Conservation (phyloP, 2,329 filamentous ascomycete species). For the Ustilaginoidea virens region DNA sequence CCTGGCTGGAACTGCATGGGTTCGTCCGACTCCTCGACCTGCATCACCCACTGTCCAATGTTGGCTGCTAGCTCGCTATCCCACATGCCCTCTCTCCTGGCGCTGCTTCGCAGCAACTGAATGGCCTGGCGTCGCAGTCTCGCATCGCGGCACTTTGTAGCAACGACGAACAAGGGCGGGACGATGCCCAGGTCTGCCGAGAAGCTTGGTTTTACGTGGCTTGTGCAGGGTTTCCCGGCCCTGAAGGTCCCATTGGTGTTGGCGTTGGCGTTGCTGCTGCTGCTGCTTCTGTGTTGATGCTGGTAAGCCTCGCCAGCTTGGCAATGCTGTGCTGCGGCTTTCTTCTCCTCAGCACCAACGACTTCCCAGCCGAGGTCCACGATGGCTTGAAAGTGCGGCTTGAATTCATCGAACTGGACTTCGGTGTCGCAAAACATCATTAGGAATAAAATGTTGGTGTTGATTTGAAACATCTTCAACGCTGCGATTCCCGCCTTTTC, state of each 20-base stretch:
- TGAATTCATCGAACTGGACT: slow-evolving; percentile 40
- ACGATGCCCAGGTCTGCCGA: slow-evolving; percentile 49
- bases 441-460: slow-evolving; percentile 38
- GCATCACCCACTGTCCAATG: slow-evolving; percentile 39
- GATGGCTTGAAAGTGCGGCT: slow-evolving; percentile 35
- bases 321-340: slow-evolving; percentile 30
- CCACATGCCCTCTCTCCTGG: slow-evolving; percentile 54
- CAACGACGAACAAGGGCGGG: slow-evolving; percentile 49
- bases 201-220: slow-evolving; percentile 45
- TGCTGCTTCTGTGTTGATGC: slow-evolving; percentile 21
- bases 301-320: slow-evolving; percentile 27
- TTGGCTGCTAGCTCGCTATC: slow-evolving; percentile 43
- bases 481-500: slow-evolving; percentile 45
- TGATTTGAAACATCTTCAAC: slow-evolving; percentile 47
- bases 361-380: slow-evolving; percentile 43
- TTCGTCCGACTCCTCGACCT: slow-evolving; percentile 33
- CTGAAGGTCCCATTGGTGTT: slow-evolving; percentile 19
- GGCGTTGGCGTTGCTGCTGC: too few species aligned
- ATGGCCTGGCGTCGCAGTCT: slow-evolving; percentile 43
- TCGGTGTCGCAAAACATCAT: slow-evolving; percentile 47
- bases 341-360: slow-evolving; percentile 39
- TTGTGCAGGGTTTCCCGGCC: slow-evolving; percentile 26
- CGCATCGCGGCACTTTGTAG: slow-evolving; percentile 47
- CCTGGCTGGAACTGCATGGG: too few species aligned
- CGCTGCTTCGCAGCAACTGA: slow-evolving; percentile 40